These are phyloP conservation scores for Candida qinlingensis DNA, from an alignment of 805 yeast species.

Conservation along the genomic window DNA sequence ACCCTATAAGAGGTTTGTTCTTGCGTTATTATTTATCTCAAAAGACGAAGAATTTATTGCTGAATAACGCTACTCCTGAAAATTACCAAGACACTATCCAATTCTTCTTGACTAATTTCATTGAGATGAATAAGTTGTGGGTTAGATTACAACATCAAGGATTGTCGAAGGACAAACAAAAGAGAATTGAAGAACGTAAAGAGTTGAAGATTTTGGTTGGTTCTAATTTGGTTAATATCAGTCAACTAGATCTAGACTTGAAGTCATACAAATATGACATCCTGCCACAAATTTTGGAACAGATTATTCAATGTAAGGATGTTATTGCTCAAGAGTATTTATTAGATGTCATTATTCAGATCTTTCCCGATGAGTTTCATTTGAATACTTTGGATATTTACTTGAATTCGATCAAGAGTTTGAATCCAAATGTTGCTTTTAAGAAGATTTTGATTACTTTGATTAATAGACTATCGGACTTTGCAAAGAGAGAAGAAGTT, in stretches of 20 bases:
- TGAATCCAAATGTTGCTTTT: conserved; percentile 68
- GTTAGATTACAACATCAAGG: conserved; percentile 96
- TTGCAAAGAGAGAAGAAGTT: conserved; percentile 36
- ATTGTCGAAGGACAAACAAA: conserved; percentile 72
- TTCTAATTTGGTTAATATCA: conserved; percentile 80
- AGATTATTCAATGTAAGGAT: conserved; percentile 88
- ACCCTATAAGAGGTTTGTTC: conserved; percentile 88
- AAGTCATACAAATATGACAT: conserved; percentile 42
- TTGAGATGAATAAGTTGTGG: conserved; percentile 98
- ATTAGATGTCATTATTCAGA: conserved; percentile 86
- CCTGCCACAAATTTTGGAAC: conserved; percentile 79
- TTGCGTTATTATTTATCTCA: conserved; percentile 85
- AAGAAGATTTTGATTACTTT: conserved; percentile 63
- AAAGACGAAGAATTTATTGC: conserved; percentile 51
- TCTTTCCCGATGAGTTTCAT: conserved; percentile 92
- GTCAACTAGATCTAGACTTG: conserved; percentile 53
- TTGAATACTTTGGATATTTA: conserved; percentile 63
- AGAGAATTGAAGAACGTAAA: conserved; percentile 72
- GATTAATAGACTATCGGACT: conserved; percentile 63
- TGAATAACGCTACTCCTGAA: conserved; percentile 18
- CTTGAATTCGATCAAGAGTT: conserved; percentile 56
- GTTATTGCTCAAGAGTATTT: conserved; percentile 88
- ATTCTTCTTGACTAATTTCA: conserved; percentile 79
- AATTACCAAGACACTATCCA: conserved; percentile 60
- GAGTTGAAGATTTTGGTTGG: conserved; percentile 92